A percentile compares a stretch with the other conserved stretches of the same genome.
These are phyloP conservation scores for Amylostereum chailletii DNA, from an alignment of 1,284 basidiomycete species.

Conservation along the genomic window DNA sequence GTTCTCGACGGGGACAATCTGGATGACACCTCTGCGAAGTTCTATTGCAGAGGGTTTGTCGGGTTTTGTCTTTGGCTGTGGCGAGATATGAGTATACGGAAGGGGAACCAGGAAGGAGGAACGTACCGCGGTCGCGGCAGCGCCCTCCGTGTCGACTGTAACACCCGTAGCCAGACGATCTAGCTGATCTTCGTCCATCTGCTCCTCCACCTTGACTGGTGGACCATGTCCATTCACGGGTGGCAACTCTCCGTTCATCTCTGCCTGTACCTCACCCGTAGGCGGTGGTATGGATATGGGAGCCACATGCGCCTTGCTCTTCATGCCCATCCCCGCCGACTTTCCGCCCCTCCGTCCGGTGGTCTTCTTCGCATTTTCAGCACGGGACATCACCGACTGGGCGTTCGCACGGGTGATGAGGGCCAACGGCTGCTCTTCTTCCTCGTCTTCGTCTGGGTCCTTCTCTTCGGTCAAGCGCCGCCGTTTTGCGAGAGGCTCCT, in stretches of 20 bases:
- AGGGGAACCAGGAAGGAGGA: constrained; percentile 2
- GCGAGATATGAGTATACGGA: constrained; percentile 2
- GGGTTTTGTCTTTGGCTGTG: constrained; percentile 37
- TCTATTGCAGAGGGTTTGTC: constrained; percentile 82
- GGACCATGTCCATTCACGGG: constrained; percentile 36
- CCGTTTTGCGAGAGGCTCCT: constrained; percentile 23
- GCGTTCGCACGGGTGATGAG: constrained; percentile 38
- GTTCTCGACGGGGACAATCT: constrained; percentile 82
- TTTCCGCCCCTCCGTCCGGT: constrained; percentile 41
- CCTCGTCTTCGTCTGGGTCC: constrained; percentile 36
- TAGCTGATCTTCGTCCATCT: constrained; percentile 67
- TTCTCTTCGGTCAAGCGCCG: constrained; percentile 27
- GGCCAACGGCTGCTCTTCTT: constrained; percentile 58
- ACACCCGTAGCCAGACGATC: constrained; percentile 72
- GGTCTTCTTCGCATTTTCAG: constrained; percentile 6
- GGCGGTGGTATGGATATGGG: constrained; percentile 28
- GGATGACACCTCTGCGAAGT: constrained; percentile 78
- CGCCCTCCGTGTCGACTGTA: constrained; percentile 58
- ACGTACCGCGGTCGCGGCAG: constrained; percentile 40
- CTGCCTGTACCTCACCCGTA: constrained; percentile 30
- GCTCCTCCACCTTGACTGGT: constrained; percentile 66
- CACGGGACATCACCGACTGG: constrained; percentile 2
- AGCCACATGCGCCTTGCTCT: constrained; percentile 48
- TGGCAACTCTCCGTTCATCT: constrained; percentile 32
- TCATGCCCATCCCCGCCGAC: constrained; percentile 43